Conservation (phyloP, 441 rosid species). For the Gossypium aridum region DNA sequence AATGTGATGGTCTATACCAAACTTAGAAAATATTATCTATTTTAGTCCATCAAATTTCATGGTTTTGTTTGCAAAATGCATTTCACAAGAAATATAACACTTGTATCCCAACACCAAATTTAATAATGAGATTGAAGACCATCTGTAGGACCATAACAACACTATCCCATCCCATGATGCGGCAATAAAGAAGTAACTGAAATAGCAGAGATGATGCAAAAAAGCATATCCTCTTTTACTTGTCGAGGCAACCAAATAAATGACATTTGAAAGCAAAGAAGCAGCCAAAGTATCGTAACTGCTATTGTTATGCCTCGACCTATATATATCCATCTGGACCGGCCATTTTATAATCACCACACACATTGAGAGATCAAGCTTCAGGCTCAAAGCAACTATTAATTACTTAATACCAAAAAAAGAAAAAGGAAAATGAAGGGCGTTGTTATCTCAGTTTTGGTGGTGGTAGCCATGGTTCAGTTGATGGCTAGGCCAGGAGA, state of each 20-base stretch:
- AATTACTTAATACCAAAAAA: too few species aligned
- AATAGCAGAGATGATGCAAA: not conserved
- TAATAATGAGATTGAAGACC: too few species aligned
- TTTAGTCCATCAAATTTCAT: too few species aligned
- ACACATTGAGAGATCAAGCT: not conserved
- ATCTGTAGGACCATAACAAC: too few species aligned
- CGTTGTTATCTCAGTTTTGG: not conserved
- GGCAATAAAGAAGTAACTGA: not conserved
- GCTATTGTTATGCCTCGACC: not conserved
- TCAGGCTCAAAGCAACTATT: too few species aligned
- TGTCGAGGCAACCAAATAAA: not conserved
- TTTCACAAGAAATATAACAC: too few species aligned
- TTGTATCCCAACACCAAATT: too few species aligned
- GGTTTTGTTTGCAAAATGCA: too few species aligned
- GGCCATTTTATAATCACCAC: not conserved
- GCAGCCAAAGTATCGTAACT: slow-evolving; percentile 1
- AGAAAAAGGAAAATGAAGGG: slow-evolving; percentile 8
- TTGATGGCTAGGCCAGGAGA: slow-evolving; percentile 14
- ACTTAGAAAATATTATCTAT: too few species aligned
- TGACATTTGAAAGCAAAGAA: not conserved
- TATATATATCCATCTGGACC: not conserved
- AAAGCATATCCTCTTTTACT: not conserved
- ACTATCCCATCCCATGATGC: too few species aligned
- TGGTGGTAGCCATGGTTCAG: slow-evolving; percentile 12
- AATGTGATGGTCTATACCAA: too few species aligned